A percentile compares a stretch with the other conserved stretches of the same genome.
phyloP scores from a whole-genome alignment of 2,329 filamentous ascomycete genomes.

The Fusarium pseudograminearum region DNA sequence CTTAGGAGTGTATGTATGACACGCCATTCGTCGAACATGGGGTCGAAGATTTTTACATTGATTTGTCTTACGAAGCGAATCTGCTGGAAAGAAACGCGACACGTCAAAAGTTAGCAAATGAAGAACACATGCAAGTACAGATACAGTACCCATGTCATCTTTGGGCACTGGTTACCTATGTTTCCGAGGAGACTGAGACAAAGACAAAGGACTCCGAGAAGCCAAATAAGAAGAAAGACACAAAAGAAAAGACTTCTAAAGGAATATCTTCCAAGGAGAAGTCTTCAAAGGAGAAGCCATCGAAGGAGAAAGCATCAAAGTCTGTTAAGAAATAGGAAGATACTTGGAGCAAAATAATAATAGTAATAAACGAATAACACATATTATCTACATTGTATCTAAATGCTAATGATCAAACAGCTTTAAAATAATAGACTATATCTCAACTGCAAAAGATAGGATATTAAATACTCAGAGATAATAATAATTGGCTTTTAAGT shows the following conservation, averaged over 20 bases:
- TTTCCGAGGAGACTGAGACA: accelerated
- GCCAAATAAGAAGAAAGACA: background rate
- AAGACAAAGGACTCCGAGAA: background rate
- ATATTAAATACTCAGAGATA: too few relatives aligned
- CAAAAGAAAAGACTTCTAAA: accelerated
- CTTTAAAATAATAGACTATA: accelerated
- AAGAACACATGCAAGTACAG: background rate
- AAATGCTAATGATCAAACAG: too few relatives aligned
- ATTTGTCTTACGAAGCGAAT: background rate
- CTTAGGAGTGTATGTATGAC: background rate
- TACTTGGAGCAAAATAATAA: background rate
- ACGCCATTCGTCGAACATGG: background rate
- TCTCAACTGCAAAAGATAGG: accelerated
- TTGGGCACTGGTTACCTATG: background rate
- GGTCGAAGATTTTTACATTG: background rate
- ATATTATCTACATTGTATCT: too few relatives aligned
- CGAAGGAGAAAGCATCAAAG: background rate
- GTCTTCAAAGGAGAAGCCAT: background rate
- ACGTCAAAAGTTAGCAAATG: background rate
- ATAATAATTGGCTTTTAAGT: too few relatives aligned
- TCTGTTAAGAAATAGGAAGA: background rate
- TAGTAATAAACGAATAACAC: too few relatives aligned
- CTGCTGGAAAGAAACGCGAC: background rate
- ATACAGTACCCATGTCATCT: background rate
- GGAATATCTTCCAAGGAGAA: accelerated